Evolutionary conservation across 2,329 filamentous ascomycete genomes (phyloP).

Genomic region (Penicillium sp.): DNA sequence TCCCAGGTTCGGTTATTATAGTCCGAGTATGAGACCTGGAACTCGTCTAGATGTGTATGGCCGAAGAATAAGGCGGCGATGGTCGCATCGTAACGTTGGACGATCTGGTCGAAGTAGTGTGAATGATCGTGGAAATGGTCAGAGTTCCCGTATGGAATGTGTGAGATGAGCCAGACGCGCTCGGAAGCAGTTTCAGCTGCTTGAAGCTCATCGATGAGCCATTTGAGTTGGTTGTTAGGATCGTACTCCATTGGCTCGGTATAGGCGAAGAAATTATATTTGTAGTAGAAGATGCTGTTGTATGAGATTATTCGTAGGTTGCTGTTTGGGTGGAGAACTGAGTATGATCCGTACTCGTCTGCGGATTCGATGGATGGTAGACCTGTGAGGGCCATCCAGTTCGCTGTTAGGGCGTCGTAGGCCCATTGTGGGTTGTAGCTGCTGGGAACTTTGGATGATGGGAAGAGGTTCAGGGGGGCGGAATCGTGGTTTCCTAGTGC

Average conservation of each 20-base stretch:
- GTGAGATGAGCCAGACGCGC: constrained; percentile 59
- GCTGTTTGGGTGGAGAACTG: constrained; percentile 45
- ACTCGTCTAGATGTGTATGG: constrained; percentile 60
- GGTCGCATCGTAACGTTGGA: constrained; percentile 55
- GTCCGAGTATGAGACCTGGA: constrained; percentile 56
- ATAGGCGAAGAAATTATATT: constrained; percentile 59
- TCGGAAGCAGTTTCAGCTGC: constrained; percentile 54
- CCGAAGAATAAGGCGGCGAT: constrained; percentile 59
- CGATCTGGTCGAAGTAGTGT: constrained; percentile 55
- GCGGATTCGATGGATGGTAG: constrained; percentile 34
- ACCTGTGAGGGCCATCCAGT: constrained; percentile 54
- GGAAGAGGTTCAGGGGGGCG: constrained; percentile 55
- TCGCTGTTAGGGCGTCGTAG: constrained; percentile 50
- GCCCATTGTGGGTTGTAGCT: constrained; percentile 52
- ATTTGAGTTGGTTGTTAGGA: constrained; percentile 54
- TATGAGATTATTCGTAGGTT: constrained; percentile 60
- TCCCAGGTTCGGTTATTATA: constrained; percentile 44
- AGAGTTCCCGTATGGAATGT: constrained; percentile 55
- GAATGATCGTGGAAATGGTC: constrained; percentile 56
- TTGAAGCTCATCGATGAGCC: constrained; percentile 56
- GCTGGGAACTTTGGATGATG: constrained; percentile 40
- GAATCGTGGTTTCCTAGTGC: constrained; percentile 61
- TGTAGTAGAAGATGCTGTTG: constrained; percentile 62
- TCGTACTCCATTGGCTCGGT: constrained; percentile 52
- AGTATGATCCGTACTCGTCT: constrained; percentile 52